Conservation (phyloP, 192 early-diverging fungal genomes). For the Phlyctochytrium arcticum region DNA sequence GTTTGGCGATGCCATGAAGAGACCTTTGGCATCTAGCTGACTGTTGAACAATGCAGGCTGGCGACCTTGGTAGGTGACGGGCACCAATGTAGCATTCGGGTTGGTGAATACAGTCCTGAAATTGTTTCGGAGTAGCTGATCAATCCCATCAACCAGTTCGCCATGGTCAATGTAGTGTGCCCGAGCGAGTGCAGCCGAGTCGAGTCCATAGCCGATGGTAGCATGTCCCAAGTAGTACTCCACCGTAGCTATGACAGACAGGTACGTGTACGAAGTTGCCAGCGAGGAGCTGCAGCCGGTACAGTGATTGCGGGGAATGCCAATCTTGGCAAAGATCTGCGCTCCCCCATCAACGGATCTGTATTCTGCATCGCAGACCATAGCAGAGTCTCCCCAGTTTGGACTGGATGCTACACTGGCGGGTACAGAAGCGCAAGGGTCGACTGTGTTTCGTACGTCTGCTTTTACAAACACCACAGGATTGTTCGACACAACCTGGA, state of each 20-base stretch:
- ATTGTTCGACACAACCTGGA: too few relatives aligned
- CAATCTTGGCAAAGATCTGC: not conserved
- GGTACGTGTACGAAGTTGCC: not conserved
- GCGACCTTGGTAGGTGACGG: not conserved
- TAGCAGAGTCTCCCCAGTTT: too few relatives aligned
- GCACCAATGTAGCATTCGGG: not conserved
- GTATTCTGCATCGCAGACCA: conserved; percentile 1
- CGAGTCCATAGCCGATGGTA: not conserved
- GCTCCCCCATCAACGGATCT: not conserved
- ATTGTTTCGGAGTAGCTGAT: not conserved
- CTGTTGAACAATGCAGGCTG: too few relatives aligned
- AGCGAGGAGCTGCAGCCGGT: conserved; percentile 4
- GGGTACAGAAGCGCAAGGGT: too few relatives aligned
- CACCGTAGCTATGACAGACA: not conserved
- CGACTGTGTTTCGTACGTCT: too few relatives aligned
- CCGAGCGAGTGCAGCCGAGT: not conserved
- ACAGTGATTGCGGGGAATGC: not conserved
- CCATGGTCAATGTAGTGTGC: not conserved
- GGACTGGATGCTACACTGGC: too few relatives aligned
- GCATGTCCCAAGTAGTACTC: not conserved
- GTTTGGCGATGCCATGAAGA: too few relatives aligned
- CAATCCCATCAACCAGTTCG: conserved; percentile 1
- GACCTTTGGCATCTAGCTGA: too few relatives aligned
- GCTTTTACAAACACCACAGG: too few relatives aligned
- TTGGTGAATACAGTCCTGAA: not conserved